phyloP scores from a whole-genome alignment of 371 early-diverging fungal species.

The Mucor lusitanicus region DNA sequence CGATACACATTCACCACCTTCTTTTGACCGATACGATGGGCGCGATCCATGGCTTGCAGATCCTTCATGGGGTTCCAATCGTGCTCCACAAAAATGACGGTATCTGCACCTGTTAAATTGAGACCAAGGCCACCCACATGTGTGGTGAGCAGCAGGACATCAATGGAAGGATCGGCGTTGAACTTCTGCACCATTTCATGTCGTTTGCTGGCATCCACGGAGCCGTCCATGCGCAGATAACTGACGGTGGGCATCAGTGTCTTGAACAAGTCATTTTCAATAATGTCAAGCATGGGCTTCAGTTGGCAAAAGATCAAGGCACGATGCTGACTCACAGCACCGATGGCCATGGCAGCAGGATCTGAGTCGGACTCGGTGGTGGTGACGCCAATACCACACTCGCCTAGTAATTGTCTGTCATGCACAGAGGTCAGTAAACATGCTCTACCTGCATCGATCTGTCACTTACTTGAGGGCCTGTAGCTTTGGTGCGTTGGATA shows the following conservation, averaged over 20 bases:
- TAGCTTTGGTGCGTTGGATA: slow-evolving; percentile 93
- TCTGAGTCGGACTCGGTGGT: slow-evolving; percentile 51
- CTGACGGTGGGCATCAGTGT: slow-evolving; percentile 85
- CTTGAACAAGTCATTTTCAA: slow-evolving; percentile 89
- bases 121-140: slow-evolving; percentile 99
- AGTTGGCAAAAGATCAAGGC: slow-evolving; percentile 98
- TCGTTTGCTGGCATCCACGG: slow-evolving; percentile 81
- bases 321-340: slow-evolving; percentile 86
- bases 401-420: slow-evolving; percentile 75
- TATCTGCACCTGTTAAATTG: slow-evolving; percentile 99
- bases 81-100: slow-evolving; percentile 99
- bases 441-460: background rate
- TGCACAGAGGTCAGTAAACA: background rate
- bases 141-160: slow-evolving; percentile 95
- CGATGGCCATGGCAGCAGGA: slow-evolving; percentile 51
- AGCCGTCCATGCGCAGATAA: slow-evolving; percentile 97
- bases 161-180: slow-evolving; percentile 96
- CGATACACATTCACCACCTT: slow-evolving; percentile 97
- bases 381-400: slow-evolving; percentile 91
- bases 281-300: slow-evolving; percentile 95
- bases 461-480: slow-evolving; percentile 73
- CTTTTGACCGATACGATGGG: slow-evolving; percentile 97
- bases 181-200: slow-evolving; percentile 93
- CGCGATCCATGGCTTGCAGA: slow-evolving; percentile 98
- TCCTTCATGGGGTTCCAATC: slow-evolving; percentile 99